These are phyloP conservation scores for Calonectria montana DNA, from an alignment of 2,329 filamentous ascomycete genomes.

Conservation along the genomic window DNA sequence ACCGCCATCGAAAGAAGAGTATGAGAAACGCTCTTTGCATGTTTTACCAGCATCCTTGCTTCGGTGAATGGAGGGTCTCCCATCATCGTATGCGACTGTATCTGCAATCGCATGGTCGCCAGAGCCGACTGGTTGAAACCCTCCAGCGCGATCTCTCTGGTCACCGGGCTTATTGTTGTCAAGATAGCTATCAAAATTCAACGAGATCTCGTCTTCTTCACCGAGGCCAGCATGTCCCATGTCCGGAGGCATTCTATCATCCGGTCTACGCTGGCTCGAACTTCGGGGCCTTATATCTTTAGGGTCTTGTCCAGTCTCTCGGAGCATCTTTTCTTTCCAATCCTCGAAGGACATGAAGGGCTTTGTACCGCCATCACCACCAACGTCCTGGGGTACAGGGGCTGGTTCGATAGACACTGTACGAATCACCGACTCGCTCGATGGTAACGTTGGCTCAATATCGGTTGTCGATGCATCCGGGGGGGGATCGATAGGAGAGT, in stretches of 20 bases:
- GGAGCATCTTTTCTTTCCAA: constrained; percentile 95
- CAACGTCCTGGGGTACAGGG: constrained; percentile 25
- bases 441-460: constrained; percentile 17
- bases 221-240: constrained; percentile 83
- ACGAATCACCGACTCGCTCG: constrained; percentile 12
- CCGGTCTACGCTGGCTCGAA: constrained; percentile 61
- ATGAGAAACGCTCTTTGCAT: constrained; percentile 97
- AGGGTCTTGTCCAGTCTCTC: constrained; percentile 80
- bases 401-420: constrained; percentile 13
- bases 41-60: constrained; percentile 97
- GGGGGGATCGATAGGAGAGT: constrained; percentile 8
- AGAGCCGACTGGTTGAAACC: not conserved
- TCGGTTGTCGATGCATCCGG: constrained; percentile 7
- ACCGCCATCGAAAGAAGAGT: constrained; percentile 96
- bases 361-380: constrained; percentile 39
- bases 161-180: constrained; percentile 34
- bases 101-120: constrained; percentile 47
- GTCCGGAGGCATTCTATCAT: constrained; percentile 63
- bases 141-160: constrained; percentile 13
- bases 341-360: constrained; percentile 97
- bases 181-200: constrained; percentile 61
- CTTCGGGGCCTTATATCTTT: constrained; percentile 74
- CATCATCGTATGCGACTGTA: constrained; percentile 59
- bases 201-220: constrained; percentile 85
- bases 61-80: constrained; percentile 67